phyloP scores from a whole-genome alignment of 371 early-diverging fungal genomes.

The Cokeromyces recurvatus region DNA sequence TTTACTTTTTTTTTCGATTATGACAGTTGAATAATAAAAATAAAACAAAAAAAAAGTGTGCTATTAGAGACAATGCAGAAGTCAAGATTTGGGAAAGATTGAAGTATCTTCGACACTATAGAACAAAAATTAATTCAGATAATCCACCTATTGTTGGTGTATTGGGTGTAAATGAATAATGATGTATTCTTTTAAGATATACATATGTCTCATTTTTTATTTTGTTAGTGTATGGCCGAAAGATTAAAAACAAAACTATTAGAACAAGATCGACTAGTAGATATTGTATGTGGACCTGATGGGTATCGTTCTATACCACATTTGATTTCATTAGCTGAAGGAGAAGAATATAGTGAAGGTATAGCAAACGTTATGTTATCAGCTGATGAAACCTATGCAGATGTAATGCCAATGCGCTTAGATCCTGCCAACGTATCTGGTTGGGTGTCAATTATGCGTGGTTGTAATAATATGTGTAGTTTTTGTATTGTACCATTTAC shows the following conservation, averaged over 20 bases:
- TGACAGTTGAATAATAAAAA: too few relatives aligned
- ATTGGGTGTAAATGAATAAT: conserved; percentile 55
- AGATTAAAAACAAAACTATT: conserved; percentile 68
- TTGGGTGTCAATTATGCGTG: conserved; percentile 75
- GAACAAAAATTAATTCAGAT: conserved; percentile 42
- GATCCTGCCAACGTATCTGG: conserved; percentile 58
- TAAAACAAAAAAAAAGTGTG: too few relatives aligned
- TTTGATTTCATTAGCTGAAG: conserved; percentile 60
- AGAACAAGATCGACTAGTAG: conserved; percentile 69
- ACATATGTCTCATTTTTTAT: too few relatives aligned
- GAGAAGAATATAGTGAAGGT: conserved; percentile 57
- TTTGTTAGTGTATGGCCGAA: conserved; percentile 64
- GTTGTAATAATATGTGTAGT: conserved; percentile 83
- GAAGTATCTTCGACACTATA: conserved; percentile 51
- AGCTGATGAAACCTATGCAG: conserved; percentile 82
- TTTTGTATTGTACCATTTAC: conserved; percentile 82
- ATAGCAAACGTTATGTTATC: conserved; percentile 82
- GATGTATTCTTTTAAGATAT: too few relatives aligned
- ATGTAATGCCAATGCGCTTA: conserved; percentile 72
- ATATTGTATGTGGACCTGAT: conserved; percentile 80
- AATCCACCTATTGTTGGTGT: conserved; percentile 72
- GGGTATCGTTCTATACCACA: conserved; percentile 75
- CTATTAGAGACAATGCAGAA: conserved; percentile 79
- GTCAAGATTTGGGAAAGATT: conserved; percentile 71
- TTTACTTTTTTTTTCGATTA: too few relatives aligned